These are phyloP conservation scores for Fusarium siculi DNA, from an alignment of 2,329 filamentous ascomycete genomes.

Conservation along the genomic window DNA sequence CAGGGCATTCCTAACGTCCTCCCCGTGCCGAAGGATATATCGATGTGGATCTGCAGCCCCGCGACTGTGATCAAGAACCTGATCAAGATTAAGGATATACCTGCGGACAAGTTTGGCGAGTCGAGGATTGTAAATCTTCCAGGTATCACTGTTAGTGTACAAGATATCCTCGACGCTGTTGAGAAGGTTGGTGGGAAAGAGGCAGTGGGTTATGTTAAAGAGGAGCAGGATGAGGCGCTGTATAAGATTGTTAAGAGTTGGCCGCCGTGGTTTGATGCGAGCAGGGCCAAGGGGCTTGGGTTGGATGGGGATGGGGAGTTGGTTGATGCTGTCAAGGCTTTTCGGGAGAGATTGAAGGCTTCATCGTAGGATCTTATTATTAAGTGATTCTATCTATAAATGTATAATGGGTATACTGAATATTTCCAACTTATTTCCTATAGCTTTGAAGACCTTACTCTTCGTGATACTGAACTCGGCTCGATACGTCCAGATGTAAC, in stretches of 20 bases:
- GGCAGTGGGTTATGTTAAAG: conserved; percentile 54
- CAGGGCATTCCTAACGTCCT: conserved; percentile 58
- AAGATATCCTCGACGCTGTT: conserved; percentile 63
- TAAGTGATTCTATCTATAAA: not conserved
- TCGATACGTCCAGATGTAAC: conserved; percentile 37
- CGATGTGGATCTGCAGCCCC: conserved; percentile 64
- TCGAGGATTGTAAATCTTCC: conserved; percentile 62
- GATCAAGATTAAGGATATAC: conserved; percentile 55
- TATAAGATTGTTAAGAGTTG: conserved; percentile 64
- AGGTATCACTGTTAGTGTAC: conserved; percentile 62
- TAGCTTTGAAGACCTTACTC: conserved; percentile 28
- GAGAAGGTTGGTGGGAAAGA: conserved; percentile 60
- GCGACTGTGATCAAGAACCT: conserved; percentile 61
- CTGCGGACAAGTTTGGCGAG: conserved; percentile 51
- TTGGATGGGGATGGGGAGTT: conserved; percentile 58
- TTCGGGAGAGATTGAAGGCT: conserved; percentile 33
- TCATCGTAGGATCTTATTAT: not conserved
- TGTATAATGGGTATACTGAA: not conserved
- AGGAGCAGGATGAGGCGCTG: conserved; percentile 58
- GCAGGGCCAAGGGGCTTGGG: conserved; percentile 63
- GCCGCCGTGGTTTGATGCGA: conserved; percentile 62
- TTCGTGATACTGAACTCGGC: not conserved
- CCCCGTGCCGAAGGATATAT: conserved; percentile 57
- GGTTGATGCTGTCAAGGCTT: conserved; percentile 47
- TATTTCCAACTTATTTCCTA: not conserved